Conservation (phyloP, 441 rosid genomes). For the Daphne laureola region DNA sequence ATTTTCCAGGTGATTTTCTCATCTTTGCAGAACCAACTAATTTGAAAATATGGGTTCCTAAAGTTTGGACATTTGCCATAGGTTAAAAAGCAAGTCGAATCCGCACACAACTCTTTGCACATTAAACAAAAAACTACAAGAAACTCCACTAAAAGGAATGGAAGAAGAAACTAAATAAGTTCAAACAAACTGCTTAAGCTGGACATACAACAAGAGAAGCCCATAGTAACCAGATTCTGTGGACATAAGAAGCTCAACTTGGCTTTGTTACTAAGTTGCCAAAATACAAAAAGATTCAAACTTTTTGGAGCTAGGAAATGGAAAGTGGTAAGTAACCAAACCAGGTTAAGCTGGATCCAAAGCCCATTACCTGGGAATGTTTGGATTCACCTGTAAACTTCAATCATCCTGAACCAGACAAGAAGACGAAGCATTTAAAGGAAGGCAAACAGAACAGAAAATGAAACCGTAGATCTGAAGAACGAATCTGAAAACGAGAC, state of each 20-base stretch:
- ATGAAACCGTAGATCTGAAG: slow-evolving; percentile 15
- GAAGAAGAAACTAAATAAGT: not conserved
- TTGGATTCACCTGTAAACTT: not conserved
- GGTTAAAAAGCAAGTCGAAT: too few relatives aligned
- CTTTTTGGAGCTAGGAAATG: not conserved
- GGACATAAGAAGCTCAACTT: too few relatives aligned
- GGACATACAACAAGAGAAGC: not conserved
- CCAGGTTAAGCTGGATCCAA: slow-evolving; percentile 10
- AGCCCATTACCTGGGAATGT: slow-evolving; percentile 11
- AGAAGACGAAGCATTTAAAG: not conserved
- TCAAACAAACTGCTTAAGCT: slow-evolving; percentile 9
- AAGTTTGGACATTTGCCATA: slow-evolving; percentile 18
- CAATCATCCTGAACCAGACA: slow-evolving; percentile 9
- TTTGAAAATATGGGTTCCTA: slow-evolving; percentile 8
- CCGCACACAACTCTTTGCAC: not conserved
- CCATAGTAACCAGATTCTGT: too few relatives aligned
- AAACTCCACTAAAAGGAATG: not conserved
- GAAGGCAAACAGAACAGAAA: slow-evolving; percentile 1
- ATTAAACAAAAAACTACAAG: too few relatives aligned
- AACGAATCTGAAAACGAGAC: not conserved
- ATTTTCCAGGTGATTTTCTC: slow-evolving; percentile 76
- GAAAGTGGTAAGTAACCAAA: not conserved
- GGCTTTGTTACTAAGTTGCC: too few relatives aligned
- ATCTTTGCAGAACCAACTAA: slow-evolving; percentile 20
- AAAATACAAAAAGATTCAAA: not conserved